Percentiles rank a stretch among this genome's conserved stretches.
phyloP scores from a whole-genome alignment of 176 grass and related monocot species.

The Juncus effusus region DNA sequence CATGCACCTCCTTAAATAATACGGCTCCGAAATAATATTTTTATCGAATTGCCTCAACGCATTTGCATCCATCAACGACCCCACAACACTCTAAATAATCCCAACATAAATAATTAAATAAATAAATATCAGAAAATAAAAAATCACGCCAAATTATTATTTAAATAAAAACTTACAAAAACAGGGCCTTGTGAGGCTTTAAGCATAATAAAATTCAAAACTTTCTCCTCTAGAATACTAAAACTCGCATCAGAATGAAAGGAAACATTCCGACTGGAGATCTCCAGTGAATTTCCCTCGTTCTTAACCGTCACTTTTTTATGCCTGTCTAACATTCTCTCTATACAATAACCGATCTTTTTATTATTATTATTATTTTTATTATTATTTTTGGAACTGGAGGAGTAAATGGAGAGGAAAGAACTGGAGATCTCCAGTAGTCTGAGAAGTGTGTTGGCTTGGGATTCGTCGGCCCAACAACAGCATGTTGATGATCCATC shows the following conservation, averaged over 20 bases:
- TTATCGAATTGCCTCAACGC: slow-evolving; percentile 24
- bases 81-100: slow-evolving; percentile 50
- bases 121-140: not conserved
- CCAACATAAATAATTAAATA: slow-evolving; percentile 13
- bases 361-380: slow-evolving; percentile 22
- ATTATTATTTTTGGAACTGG: slow-evolving; percentile 1
- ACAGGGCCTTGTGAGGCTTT: slow-evolving; percentile 55
- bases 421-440: slow-evolving; percentile 37
- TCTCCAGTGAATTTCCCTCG: slow-evolving; percentile 52
- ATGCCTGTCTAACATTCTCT: slow-evolving; percentile 68
- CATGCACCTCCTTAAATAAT: slow-evolving; percentile 27
- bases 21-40: slow-evolving; percentile 35
- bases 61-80: slow-evolving; percentile 36
- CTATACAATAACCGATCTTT: slow-evolving; percentile 45
- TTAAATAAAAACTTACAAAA: slow-evolving; percentile 48
- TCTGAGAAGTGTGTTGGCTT: slow-evolving; percentile 59
- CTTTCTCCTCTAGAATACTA: slow-evolving; percentile 55
- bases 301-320: slow-evolving; percentile 48
- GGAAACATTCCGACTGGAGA: slow-evolving; percentile 52
- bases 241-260: slow-evolving; percentile 47
- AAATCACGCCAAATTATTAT: not conserved
- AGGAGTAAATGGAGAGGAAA: slow-evolving; percentile 25
- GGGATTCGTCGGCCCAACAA: slow-evolving; percentile 74
- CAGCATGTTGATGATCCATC: slow-evolving; percentile 73
- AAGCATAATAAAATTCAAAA: slow-evolving; percentile 63